phyloP scores from a whole-genome alignment of 352 stramenopile species.

The Globisporangium alternatum region DNA sequence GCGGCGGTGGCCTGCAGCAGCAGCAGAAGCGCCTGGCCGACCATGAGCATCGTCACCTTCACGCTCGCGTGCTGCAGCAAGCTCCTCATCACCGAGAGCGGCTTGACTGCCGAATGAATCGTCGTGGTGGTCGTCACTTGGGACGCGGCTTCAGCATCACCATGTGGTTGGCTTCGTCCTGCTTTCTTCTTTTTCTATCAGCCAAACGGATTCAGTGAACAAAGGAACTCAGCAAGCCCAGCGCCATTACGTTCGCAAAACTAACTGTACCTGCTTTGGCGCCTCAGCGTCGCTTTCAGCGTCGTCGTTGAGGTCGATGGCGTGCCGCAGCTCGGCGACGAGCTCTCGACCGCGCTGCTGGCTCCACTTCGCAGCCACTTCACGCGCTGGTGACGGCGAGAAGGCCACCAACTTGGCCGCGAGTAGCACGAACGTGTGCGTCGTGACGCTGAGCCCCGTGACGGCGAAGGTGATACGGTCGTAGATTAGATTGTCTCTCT shows the following conservation, averaged over 20 bases:
- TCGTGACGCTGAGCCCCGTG: constrained; percentile 22
- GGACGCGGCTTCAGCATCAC: background rate
- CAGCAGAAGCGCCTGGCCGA: constrained; percentile 34
- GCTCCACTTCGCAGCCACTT: background rate
- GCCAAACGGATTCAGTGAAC: background rate
- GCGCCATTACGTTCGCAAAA: background rate
- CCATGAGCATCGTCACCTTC: constrained; percentile 26
- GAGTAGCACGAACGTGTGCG: constrained; percentile 36
- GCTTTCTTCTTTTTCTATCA: constrained; percentile 12
- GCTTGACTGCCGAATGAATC: background rate
- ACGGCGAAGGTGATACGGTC: constrained; percentile 34
- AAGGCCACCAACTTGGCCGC: constrained; percentile 22
- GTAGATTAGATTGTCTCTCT: constrained; percentile 30
- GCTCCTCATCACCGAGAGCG: background rate
- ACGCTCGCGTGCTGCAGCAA: constrained; percentile 20
- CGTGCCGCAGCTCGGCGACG: constrained; percentile 13
- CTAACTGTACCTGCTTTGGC: background rate
- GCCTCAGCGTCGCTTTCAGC: background rate
- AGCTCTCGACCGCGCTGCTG: constrained; percentile 3
- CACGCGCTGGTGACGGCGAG: constrained; percentile 3
- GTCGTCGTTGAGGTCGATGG: background rate
- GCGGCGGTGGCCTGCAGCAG: constrained; percentile 26
- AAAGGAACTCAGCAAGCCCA: background rate
- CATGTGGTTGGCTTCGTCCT: background rate
- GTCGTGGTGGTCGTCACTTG: background rate